Evolutionary conservation across 345 rosid species (phyloP).

Genomic region (Gossypium australe): DNA sequence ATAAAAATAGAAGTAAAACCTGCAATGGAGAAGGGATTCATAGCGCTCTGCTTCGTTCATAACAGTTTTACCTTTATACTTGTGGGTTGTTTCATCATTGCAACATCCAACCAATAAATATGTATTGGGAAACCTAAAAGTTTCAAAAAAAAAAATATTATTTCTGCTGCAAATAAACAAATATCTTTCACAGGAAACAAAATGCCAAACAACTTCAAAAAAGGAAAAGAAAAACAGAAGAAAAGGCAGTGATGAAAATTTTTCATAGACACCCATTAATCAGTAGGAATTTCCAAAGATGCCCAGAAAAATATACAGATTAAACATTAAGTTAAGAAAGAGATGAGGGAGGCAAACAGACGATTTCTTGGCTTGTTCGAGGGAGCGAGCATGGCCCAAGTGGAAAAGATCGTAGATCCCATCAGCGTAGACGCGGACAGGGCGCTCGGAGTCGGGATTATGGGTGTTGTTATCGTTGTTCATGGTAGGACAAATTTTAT

Average conservation of each 20-base stretch:
- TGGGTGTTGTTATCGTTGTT: neutral
- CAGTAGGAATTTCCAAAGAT: neutral
- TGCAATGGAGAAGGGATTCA: constrained; percentile 96
- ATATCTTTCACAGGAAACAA: neutral
- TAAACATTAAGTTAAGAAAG: neutral
- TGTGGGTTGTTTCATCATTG: constrained; percentile 79
- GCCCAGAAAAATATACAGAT: neutral
- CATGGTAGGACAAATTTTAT: neutral
- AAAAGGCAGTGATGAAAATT: neutral
- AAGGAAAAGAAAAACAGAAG: too few relatives aligned
- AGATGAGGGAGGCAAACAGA: constrained; percentile 22
- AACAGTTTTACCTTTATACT: constrained; percentile 85
- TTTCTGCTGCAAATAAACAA: neutral
- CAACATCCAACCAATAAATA: constrained; percentile 87
- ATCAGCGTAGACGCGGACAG: constrained; percentile 90
- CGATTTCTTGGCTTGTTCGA: constrained; percentile 93
- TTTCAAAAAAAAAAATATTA: neutral
- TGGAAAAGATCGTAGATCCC: constrained; percentile 99
- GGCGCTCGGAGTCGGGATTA: constrained; percentile 31
- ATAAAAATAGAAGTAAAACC: constrained; percentile 35
- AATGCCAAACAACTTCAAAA: neutral
- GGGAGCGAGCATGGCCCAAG: constrained; percentile 94
- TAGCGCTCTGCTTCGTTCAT: constrained; percentile 80
- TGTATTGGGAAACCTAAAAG: constrained; percentile 67
- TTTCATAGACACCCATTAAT: neutral